Conservation (phyloP, 306 rosid genomes). For the Senna tora region DNA sequence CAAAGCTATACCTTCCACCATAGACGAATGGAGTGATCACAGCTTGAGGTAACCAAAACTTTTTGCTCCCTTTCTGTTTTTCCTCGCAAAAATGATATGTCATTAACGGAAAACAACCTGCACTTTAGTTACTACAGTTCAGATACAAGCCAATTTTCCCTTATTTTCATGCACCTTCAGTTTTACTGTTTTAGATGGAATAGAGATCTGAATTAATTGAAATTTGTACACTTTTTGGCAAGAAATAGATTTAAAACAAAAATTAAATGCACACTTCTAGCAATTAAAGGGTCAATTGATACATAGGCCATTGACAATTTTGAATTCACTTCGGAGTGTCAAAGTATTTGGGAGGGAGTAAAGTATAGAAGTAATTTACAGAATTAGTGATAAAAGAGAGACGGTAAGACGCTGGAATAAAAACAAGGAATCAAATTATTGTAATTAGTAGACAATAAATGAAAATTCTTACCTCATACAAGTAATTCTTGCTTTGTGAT, state of each 20-base stretch:
- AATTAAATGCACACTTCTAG: background rate
- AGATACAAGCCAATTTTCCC: conserved; percentile 29
- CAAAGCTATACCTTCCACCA: conserved; percentile 77
- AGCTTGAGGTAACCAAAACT: conserved; percentile 78
- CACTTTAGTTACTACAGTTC: conserved; percentile 37
- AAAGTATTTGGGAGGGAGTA: background rate
- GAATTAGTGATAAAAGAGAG: background rate
- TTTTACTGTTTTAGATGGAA: conserved; percentile 6
- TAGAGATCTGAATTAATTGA: conserved; percentile 3
- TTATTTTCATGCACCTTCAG: background rate
- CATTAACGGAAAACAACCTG: conserved; percentile 73
- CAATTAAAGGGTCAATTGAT: background rate
- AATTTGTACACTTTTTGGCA: background rate
- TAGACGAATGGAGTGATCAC: conserved; percentile 77
- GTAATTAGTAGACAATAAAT: background rate
- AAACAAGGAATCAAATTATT: background rate
- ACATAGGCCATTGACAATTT: background rate
- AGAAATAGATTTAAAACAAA: background rate
- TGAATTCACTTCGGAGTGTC: background rate
- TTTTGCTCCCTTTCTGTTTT: conserved; percentile 48
- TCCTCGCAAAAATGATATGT: conserved; percentile 51
- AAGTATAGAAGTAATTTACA: background rate
- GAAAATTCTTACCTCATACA: conserved; percentile 66
- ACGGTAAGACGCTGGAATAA: background rate
- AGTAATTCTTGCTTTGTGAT: conserved; percentile 77